phyloP scores from a whole-genome alignment of 305 asterid species.

The Plantago coronopus region DNA sequence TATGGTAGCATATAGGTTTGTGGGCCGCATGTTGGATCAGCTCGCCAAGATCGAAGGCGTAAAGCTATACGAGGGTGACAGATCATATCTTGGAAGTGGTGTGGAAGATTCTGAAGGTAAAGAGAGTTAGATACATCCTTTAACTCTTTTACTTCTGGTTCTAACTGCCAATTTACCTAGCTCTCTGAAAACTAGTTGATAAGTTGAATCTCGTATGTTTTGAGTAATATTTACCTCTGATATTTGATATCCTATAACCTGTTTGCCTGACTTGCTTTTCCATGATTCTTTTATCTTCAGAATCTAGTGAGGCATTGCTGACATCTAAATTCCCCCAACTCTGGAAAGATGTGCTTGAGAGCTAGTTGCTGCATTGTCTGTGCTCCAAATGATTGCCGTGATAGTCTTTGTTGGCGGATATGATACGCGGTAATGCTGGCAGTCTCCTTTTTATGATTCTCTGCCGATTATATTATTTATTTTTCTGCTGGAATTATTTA shows the following conservation, averaged over 20 bases:
- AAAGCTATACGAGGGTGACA: constrained; percentile 30
- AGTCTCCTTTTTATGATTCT: constrained; percentile 6
- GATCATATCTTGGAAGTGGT: constrained; percentile 37
- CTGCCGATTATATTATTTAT: neutral
- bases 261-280: constrained; percentile 7
- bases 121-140: neutral
- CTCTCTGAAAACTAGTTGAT: neutral
- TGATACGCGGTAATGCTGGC: constrained; percentile 72
- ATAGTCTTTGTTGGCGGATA: constrained; percentile 93
- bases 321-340: constrained; percentile 28
- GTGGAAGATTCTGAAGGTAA: constrained; percentile 40
- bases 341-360: constrained; percentile 31
- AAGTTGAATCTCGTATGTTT: neutral
- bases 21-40: constrained; percentile 44
- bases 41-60: constrained; percentile 42
- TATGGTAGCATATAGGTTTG: constrained; percentile 49
- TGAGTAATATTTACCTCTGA: neutral
- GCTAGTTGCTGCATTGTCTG: constrained; percentile 8
- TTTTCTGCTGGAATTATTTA: neutral
- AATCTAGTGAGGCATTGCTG: constrained; percentile 7
- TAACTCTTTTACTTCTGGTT: constrained; percentile 8
- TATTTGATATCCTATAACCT: constrained; percentile 8
- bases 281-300: constrained; percentile 26
- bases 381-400: constrained; percentile 44
- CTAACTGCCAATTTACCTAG: neutral